Evolutionary conservation across 345 rosid species (phyloP).

Genomic region (Mallotus nudiflorus): DNA sequence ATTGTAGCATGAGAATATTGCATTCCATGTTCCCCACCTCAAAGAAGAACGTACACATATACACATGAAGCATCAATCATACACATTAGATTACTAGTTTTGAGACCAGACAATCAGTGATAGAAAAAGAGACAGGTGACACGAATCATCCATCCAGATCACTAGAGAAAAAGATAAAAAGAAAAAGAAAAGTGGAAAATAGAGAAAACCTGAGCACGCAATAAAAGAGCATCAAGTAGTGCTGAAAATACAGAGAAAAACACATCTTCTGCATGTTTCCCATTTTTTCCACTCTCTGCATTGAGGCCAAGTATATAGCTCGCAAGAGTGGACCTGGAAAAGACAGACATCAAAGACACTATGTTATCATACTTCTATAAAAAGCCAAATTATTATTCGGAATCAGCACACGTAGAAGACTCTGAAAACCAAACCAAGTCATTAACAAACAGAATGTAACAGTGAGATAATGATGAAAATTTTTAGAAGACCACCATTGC

Average conservation of each 20-base stretch:
- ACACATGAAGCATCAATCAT: not conserved
- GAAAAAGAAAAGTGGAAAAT: conserved; percentile 9
- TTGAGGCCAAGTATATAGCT: conserved; percentile 67
- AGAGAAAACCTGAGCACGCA: conserved; percentile 81
- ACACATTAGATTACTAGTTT: not conserved
- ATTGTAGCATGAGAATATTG: not conserved
- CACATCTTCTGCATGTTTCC: conserved; percentile 54
- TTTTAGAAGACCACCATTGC: not conserved
- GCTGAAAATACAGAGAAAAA: conserved; percentile 73
- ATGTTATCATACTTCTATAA: conserved; percentile 1
- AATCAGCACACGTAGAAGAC: not conserved
- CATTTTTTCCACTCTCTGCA: conserved; percentile 37
- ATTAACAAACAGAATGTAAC: not conserved
- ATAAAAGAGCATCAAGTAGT: conserved; percentile 73
- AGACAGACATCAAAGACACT: conserved; percentile 1
- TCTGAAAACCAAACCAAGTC: not conserved
- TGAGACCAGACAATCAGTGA: not conserved
- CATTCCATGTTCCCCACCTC: not conserved
- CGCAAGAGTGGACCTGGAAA: conserved; percentile 77
- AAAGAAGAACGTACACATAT: not conserved
- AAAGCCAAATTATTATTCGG: not conserved
- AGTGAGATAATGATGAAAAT: not conserved
- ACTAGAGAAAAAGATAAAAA: conserved; percentile 1
- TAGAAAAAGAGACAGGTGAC: not conserved
- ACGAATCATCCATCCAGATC: conserved; percentile 9